These are phyloP conservation scores for Citrus mangshanensis DNA, from an alignment of 345 rosid species.

Conservation along the genomic window DNA sequence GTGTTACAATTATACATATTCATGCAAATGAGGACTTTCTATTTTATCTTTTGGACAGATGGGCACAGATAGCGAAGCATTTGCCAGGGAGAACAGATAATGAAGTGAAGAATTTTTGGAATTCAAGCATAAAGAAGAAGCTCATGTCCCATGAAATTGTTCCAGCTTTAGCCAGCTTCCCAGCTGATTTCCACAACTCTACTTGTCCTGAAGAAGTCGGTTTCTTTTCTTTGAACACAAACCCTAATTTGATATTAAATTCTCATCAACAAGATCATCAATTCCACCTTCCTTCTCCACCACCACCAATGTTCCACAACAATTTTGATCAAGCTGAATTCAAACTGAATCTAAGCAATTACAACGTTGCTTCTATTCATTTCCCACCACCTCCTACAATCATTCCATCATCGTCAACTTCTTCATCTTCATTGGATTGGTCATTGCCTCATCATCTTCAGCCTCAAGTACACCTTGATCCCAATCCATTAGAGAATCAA, in stretches of 20 bases:
- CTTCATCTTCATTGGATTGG: slow-evolving; percentile 31
- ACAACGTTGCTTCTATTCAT: slow-evolving; percentile 23
- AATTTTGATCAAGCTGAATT: slow-evolving; percentile 43
- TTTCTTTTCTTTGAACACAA: slow-evolving; percentile 44
- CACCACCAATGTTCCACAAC: slow-evolving; percentile 44
- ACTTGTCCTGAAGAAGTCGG: slow-evolving; percentile 1
- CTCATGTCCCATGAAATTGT: slow-evolving; percentile 54
- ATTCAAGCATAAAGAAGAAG: slow-evolving; percentile 87
- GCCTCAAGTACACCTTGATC: slow-evolving; percentile 20
- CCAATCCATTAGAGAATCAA: slow-evolving; percentile 22
- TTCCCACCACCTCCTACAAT: slow-evolving; percentile 9
- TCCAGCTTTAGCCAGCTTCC: slow-evolving; percentile 31
- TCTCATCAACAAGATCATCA: slow-evolving; percentile 27
- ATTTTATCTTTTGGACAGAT: slow-evolving; percentile 33
- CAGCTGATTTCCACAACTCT: slow-evolving; percentile 20
- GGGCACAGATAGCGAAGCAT: slow-evolving; percentile 92
- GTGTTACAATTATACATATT: neutral
- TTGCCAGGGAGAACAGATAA: slow-evolving; percentile 93
- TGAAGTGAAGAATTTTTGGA: slow-evolving; percentile 96
- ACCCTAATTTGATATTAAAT: slow-evolving; percentile 47
- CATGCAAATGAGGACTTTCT: too few species aligned
- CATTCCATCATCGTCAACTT: slow-evolving; percentile 9
- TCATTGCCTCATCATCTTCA: slow-evolving; percentile 23
- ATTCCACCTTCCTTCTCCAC: slow-evolving; percentile 31
- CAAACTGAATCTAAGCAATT: slow-evolving; percentile 25